Conservation (phyloP, 352 stramenopile genomes). For the Aphanomyces invadans region DNA sequence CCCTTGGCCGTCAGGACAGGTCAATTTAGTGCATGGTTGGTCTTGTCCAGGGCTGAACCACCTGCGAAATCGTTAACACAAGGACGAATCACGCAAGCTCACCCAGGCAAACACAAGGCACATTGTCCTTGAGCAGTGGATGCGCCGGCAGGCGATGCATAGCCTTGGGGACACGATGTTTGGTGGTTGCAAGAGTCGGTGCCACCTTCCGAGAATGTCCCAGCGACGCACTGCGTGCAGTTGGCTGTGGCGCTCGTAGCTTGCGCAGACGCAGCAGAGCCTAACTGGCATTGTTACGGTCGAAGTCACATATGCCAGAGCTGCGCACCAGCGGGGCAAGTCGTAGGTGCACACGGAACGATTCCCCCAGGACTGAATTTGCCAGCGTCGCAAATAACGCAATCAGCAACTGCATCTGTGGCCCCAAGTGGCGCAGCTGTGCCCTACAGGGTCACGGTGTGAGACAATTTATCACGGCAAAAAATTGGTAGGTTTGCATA, state of each 20-base stretch:
- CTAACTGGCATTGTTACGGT: no score
- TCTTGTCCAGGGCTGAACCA: slow-evolving; percentile 29
- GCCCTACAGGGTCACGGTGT: neutral
- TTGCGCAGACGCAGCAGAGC: slow-evolving; percentile 30
- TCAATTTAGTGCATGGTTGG: slow-evolving; percentile 31
- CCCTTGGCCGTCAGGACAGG: slow-evolving; percentile 32
- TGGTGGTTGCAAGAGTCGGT: slow-evolving; percentile 35
- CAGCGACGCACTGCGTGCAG: slow-evolving; percentile 37
- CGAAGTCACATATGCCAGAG: neutral
- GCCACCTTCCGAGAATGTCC: slow-evolving; percentile 41
- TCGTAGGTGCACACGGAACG: slow-evolving; percentile 29
- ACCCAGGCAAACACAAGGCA: slow-evolving; percentile 33
- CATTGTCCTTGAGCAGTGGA: slow-evolving; percentile 30
- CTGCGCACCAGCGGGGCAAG: neutral
- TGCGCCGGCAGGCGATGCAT: slow-evolving; percentile 25
- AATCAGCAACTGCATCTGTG: neutral
- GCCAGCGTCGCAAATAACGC: slow-evolving; percentile 29
- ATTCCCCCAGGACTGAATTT: slow-evolving; percentile 34
- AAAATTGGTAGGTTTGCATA: no score
- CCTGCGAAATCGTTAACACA: neutral
- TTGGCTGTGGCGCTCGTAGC: slow-evolving; percentile 27
- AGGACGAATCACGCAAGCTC: neutral
- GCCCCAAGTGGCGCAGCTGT: neutral
- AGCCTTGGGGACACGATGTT: slow-evolving; percentile 3
- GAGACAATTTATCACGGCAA: no score